These are phyloP conservation scores for Oryza meyeriana DNA, from an alignment of 176 grass and related monocot genomes.

Conservation along the genomic window DNA sequence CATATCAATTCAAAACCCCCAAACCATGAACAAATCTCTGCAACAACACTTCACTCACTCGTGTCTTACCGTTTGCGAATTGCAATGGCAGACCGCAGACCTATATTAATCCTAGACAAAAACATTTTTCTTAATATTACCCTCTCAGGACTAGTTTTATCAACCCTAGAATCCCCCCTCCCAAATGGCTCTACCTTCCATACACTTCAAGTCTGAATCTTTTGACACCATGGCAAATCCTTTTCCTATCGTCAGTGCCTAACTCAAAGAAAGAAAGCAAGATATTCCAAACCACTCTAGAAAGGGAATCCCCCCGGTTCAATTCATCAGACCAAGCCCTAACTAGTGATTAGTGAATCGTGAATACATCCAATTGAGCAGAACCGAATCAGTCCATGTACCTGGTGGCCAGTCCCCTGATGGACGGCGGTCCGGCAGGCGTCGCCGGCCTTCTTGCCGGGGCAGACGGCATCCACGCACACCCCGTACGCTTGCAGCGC, in stretches of 20 bases:
- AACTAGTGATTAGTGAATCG: no score
- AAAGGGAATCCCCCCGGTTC: background rate
- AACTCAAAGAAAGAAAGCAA: slow-evolving; percentile 9
- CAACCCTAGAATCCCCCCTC: no score
- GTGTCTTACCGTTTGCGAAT: no score
- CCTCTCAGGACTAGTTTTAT: no score
- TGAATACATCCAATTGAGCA: background rate
- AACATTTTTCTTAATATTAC: no score
- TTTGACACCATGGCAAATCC: background rate
- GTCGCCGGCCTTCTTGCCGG: slow-evolving; percentile 85
- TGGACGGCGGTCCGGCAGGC: slow-evolving; percentile 81
- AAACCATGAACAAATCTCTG: background rate
- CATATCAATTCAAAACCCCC: background rate
- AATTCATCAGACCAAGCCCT: background rate
- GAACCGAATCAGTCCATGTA: slow-evolving; percentile 19
- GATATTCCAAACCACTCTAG: background rate
- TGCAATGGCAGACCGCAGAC: no score
- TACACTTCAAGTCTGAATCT: background rate
- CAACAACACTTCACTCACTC: background rate
- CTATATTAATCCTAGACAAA: no score
- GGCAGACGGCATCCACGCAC: slow-evolving; percentile 76
- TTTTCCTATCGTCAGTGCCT: background rate
- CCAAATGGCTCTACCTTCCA: background rate
- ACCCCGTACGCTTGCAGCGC: slow-evolving; percentile 88
- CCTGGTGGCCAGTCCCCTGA: slow-evolving; percentile 59